These are phyloP conservation scores for Euryodendron excelsum DNA, from an alignment of 148 eudicot genomes.

Conservation along the genomic window DNA sequence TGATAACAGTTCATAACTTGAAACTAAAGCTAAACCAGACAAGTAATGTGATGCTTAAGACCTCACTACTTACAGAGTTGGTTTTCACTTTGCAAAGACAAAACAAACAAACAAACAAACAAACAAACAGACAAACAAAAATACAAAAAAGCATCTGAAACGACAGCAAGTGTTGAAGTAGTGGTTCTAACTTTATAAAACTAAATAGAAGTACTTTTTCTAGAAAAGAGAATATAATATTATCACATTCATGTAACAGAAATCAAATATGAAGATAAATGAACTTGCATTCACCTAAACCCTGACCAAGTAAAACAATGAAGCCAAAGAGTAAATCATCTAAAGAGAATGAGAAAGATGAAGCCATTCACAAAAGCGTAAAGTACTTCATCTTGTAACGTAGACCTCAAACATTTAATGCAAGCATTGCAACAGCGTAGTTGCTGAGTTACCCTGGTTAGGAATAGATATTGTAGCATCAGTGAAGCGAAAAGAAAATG, in stretches of 20 bases:
- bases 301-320: not conserved
- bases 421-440: conserved; percentile 8
- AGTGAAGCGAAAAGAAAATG: conserved; percentile 90
- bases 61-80: too few relatives aligned
- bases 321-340: not conserved
- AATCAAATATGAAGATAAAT: not conserved
- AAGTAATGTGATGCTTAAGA: too few relatives aligned
- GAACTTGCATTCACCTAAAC: not conserved
- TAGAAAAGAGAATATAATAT: not conserved
- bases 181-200: not conserved
- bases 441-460: conserved; percentile 66
- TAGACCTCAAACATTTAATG: not conserved
- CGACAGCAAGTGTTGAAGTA: not conserved
- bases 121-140: not conserved
- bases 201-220: not conserved
- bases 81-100: not conserved
- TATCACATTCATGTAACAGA: not conserved
- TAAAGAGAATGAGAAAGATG: not conserved
- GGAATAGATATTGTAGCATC: conserved; percentile 75
- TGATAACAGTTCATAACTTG: too few relatives aligned
- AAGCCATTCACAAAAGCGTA: not conserved
- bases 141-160: not conserved
- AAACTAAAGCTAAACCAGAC: too few relatives aligned
- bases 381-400: not conserved
- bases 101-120: not conserved